Percentiles rank a stretch among this genome's conserved stretches.
Conservation (phyloP, 768 basidiomycete genomes). For the Wakefieldia striispora region DNA sequence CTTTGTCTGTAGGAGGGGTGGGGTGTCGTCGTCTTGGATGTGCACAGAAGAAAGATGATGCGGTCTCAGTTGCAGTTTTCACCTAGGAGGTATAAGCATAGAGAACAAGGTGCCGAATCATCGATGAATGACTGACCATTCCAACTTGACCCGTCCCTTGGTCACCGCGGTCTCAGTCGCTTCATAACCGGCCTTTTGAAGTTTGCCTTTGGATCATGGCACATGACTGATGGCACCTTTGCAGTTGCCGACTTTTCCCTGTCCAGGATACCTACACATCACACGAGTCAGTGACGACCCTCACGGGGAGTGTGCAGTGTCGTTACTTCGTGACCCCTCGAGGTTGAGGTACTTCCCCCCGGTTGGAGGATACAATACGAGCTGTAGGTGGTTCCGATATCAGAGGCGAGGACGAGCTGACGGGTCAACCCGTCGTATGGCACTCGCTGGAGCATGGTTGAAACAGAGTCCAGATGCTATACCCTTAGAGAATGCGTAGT, state of each 20-base stretch:
- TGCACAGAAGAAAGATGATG: slow-evolving; percentile 25
- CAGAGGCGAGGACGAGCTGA: slow-evolving; percentile 37
- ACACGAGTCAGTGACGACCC: neutral
- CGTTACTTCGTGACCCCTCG: slow-evolving; percentile 16
- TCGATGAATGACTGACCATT: slow-evolving; percentile 33
- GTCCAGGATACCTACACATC: slow-evolving; percentile 35
- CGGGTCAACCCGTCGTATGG: slow-evolving; percentile 32
- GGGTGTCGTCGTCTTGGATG: slow-evolving; percentile 30
- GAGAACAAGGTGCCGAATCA: neutral
- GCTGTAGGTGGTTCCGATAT: slow-evolving; percentile 38
- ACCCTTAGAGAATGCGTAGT: neutral
- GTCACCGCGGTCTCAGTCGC: slow-evolving; percentile 36
- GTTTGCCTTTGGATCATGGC: slow-evolving; percentile 37
- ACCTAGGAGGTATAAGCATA: slow-evolving; percentile 13
- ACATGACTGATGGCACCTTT: slow-evolving; percentile 48
- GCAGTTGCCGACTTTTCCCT: slow-evolving; percentile 37
- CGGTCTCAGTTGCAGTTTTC: slow-evolving; percentile 39
- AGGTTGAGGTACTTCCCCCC: slow-evolving; percentile 23
- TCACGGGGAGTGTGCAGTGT: too few relatives aligned
- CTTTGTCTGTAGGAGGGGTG: slow-evolving; percentile 40
- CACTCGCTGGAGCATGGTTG: slow-evolving; percentile 28
- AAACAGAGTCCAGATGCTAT: neutral
- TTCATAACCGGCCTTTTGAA: slow-evolving; percentile 42
- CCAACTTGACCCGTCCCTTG: slow-evolving; percentile 42
- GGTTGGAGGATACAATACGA: slow-evolving; percentile 40